Conservation (phyloP, 2,329 filamentous ascomycete genomes). For the Polytolypa hystricis region DNA sequence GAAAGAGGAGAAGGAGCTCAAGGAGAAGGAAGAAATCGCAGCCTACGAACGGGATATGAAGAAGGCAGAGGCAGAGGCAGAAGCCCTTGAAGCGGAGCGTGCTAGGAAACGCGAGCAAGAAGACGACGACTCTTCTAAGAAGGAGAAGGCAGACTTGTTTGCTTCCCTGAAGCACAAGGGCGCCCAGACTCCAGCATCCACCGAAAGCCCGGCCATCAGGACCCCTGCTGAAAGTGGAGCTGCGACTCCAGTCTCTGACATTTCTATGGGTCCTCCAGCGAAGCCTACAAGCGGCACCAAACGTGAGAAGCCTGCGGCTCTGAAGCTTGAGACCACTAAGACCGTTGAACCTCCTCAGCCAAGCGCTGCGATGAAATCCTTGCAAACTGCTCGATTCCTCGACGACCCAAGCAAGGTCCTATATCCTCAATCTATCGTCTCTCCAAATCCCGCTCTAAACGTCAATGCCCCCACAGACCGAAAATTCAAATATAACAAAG, state of each 20-base stretch:
- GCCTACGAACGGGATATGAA: conserved; percentile 38
- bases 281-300: conserved; percentile 52
- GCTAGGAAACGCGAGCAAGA: conserved; percentile 30
- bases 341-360: conserved; percentile 83
- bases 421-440: conserved; percentile 74
- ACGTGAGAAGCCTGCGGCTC: conserved; percentile 66
- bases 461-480: conserved; percentile 55
- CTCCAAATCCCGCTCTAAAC: conserved; percentile 87
- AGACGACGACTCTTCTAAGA: conserved; percentile 25
- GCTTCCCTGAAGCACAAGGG: conserved; percentile 34
- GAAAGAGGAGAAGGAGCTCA: conserved; percentile 42
- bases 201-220: conserved; percentile 21
- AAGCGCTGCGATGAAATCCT: conserved; percentile 82
- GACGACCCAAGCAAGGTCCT: conserved; percentile 64
- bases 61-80: conserved; percentile 37
- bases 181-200: conserved; percentile 20
- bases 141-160: conserved; percentile 28
- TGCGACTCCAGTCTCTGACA: conserved; percentile 34
- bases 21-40: conserved; percentile 35
- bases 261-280: conserved; percentile 37
- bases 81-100: conserved; percentile 35
- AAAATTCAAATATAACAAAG: conserved; percentile 92
- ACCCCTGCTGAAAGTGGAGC: conserved; percentile 35
- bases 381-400: conserved; percentile 85
- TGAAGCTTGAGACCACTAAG: conserved; percentile 83